These are phyloP conservation scores for Populus alba DNA, from an alignment of 345 rosid genomes.

Conservation along the genomic window DNA sequence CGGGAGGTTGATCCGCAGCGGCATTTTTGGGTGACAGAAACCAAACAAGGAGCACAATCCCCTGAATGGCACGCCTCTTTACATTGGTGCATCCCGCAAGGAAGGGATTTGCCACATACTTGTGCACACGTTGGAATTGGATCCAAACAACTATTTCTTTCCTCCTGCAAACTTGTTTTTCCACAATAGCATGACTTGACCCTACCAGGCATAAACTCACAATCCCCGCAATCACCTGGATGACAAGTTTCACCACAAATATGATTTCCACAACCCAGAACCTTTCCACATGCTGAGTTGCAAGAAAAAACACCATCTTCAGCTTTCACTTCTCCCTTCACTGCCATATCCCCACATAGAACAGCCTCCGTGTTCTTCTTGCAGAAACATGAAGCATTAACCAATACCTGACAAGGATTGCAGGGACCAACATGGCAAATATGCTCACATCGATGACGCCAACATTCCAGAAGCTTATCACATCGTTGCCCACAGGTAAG, in stretches of 20 bases:
- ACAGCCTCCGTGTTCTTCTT: constrained; percentile 68
- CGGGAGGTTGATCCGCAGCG: constrained; percentile 72
- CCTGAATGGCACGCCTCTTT: constrained; percentile 76
- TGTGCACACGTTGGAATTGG: constrained; percentile 72
- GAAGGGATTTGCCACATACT: constrained; percentile 65
- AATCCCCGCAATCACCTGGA: constrained; percentile 81
- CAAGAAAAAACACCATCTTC: constrained; percentile 82
- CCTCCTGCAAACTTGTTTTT: constrained; percentile 62
- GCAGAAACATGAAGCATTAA: constrained; percentile 83
- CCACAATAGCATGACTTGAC: constrained; percentile 80
- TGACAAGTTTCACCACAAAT: constrained; percentile 65
- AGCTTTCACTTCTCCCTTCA: constrained; percentile 70
- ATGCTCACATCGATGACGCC: constrained; percentile 68
- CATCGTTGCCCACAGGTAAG: constrained; percentile 77
- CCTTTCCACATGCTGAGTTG: constrained; percentile 54
- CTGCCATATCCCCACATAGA: constrained; percentile 73
- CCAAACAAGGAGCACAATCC: constrained; percentile 73
- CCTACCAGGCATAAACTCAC: constrained; percentile 62
- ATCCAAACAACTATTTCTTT: constrained; percentile 78
- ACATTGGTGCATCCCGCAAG: constrained; percentile 68
- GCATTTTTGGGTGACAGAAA: constrained; percentile 69
- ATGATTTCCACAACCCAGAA: constrained; percentile 72
- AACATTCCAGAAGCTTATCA: constrained; percentile 69
- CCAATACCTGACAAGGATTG: constrained; percentile 62
- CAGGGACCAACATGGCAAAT: constrained; percentile 85